Base-by-base conservation (phyloP, 2,329 filamentous ascomycete genomes). In the Penicillium freii region DNA sequence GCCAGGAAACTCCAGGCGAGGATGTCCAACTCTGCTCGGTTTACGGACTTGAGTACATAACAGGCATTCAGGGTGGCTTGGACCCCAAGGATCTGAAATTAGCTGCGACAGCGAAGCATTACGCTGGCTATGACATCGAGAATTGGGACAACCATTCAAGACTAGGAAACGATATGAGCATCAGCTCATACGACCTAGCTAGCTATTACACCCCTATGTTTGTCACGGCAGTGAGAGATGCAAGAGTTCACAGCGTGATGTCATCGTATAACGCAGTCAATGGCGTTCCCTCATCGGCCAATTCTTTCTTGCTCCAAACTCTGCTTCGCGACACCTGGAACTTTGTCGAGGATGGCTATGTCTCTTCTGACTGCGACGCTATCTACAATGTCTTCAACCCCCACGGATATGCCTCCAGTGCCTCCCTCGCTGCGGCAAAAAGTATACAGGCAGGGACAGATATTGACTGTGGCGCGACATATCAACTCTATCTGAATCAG, bases 131-230 rank as follows among this genome's bases (percentile, higher is more conserved):
- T 62, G 83, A 86, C 65, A 68, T 84, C 2, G 83, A 86, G 64
- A 69, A 69, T 57, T 81, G 79, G 73, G 66, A 71, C 33, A 71
- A 71, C 3, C 68, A 76, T 25, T 72, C 71, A n/a, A 74, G 81
- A 11, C 81, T 67, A 23, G 78, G 79, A 17, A 87, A 84, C 58
- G 78, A 87, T 66, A 80, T 85, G 62, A 64, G 6, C 13, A 81
- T 87, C 57, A 76, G 78, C 10, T 74, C 78, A 48, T 87, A 89
- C 62, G 87, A 90, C 58, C 73, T 90, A 5, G 79, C 82, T 0
- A 87, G 89, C 64, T 90, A 89, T 72, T 89, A 87, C 66, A 78
- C 87, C 40, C 85, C 84, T 1, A 81, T 85, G 0, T 90, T 90
- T 73, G 77, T 87, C 65, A 80, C 80, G 68, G 88, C 86, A 69